Conservation (phyloP, 1,139 yeast species). For the Saccharomyces hybrid region DNA sequence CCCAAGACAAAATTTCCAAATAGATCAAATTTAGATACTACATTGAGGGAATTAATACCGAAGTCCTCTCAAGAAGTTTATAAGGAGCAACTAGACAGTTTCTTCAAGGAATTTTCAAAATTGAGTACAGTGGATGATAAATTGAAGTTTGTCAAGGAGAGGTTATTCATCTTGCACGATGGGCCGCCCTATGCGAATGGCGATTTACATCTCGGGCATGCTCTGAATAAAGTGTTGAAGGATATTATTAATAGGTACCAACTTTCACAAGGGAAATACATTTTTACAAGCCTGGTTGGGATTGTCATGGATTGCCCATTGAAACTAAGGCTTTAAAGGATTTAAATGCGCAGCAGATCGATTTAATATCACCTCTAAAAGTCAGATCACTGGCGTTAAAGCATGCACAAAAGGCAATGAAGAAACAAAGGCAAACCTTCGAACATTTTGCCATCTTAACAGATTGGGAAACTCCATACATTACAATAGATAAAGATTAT, state of each 20-base stretch:
- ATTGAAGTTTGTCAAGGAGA: conserved; percentile 22
- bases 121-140: conserved; percentile 11
- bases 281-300: conserved; percentile 94
- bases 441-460: conserved; percentile 71
- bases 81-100: conserved; percentile 27
- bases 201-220: conserved; percentile 86
- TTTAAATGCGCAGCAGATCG: conserved; percentile 27
- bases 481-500: conserved; percentile 62
- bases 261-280: conserved; percentile 51
- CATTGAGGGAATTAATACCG: conserved; percentile 32
- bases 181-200: conserved; percentile 99
- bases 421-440: conserved; percentile 57
- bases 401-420: conserved; percentile 62
- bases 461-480: conserved; percentile 65
- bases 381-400: conserved; percentile 57
- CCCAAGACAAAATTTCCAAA: conserved; percentile 48
- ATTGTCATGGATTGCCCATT: conserved; percentile 95
- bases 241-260: conserved; percentile 76
- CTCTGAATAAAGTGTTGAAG: conserved; percentile 78
- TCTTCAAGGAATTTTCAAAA: conserved; percentile 12
- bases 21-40: conserved; percentile 37
- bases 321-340: conserved; percentile 68
- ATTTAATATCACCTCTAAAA: conserved; percentile 40
- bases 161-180: conserved; percentile 71
- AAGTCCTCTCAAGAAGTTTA: conserved; percentile 34